Evolutionary conservation across 164 flowering plant species (phyloP).

Genomic region (Liquidambar formosana): DNA sequence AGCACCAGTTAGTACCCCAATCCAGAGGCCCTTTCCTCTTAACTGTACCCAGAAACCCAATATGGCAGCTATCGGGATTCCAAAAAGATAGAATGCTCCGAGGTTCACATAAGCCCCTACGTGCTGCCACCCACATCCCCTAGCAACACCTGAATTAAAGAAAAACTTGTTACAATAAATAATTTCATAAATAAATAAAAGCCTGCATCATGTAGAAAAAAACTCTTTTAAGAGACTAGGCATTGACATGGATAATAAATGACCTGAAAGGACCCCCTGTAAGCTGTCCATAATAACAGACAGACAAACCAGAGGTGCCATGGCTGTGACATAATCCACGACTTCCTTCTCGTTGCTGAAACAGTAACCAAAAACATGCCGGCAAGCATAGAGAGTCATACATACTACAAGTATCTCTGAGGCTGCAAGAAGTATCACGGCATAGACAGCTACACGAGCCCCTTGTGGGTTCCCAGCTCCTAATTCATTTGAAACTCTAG

Average conservation of each 20-base stretch:
- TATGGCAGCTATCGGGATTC: conserved; percentile 47
- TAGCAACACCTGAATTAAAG: conserved; percentile 43
- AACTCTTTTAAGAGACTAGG: background rate
- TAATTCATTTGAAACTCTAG: conserved; percentile 84
- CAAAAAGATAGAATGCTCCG: conserved; percentile 54
- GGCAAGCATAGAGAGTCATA: conserved; percentile 42
- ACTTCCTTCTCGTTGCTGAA: conserved; percentile 85
- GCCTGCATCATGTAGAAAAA: background rate
- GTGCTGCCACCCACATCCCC: conserved; percentile 68
- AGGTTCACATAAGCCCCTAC: conserved; percentile 59
- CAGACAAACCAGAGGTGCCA: conserved; percentile 72
- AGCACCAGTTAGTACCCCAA: conserved; percentile 49
- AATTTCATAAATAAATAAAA: too few species aligned
- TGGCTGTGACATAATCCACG: conserved; percentile 56
- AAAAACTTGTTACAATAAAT: background rate
- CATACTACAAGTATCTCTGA: conserved; percentile 43
- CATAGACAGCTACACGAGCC: conserved; percentile 56
- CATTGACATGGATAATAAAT: background rate
- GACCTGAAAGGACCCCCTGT: conserved; percentile 83
- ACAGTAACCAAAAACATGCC: conserved; percentile 61
- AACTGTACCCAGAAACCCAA: conserved; percentile 38
- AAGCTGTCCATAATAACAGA: conserved; percentile 59
- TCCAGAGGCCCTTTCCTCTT: conserved; percentile 58
- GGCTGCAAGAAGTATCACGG: conserved; percentile 41
- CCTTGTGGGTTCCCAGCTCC: conserved; percentile 78